Evolutionary conservation across 2,329 filamentous ascomycete species (phyloP).

Genomic region (Cercospora zeae-maydis): DNA sequence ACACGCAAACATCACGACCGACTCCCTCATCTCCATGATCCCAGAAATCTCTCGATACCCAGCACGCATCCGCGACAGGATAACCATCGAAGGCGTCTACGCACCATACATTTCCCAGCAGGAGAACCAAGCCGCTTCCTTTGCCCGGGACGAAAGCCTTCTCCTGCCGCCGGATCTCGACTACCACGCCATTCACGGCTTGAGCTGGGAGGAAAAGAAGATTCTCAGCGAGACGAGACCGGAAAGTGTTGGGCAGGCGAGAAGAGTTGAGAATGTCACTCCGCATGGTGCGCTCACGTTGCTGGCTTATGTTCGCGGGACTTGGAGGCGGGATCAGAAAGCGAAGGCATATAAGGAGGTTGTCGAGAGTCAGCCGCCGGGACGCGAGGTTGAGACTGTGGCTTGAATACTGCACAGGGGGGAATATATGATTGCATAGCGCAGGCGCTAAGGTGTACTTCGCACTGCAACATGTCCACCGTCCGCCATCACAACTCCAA

Average conservation of each 20-base stretch:
- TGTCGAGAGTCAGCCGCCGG: conserved; percentile 24
- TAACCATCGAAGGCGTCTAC: conserved; percentile 79
- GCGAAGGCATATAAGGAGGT: conserved; percentile 32
- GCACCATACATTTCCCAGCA: conserved; percentile 81
- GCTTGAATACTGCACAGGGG: conserved; percentile 17
- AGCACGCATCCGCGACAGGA: conserved; percentile 60
- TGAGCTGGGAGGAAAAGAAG: conserved; percentile 75
- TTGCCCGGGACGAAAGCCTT: conserved; percentile 73
- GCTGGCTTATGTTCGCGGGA: conserved; percentile 58
- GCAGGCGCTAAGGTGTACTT: not conserved
- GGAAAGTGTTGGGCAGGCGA: conserved; percentile 83
- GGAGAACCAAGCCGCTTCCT: conserved; percentile 59
- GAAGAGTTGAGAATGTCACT: conserved; percentile 75
- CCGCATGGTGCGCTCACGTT: conserved; percentile 53
- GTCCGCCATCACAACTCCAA: too few species aligned
- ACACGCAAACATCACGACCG: conserved; percentile 57
- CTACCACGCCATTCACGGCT: conserved; percentile 67
- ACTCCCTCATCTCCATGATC: conserved; percentile 56
- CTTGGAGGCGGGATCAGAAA: conserved; percentile 35
- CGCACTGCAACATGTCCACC: too few species aligned
- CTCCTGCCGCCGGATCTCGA: conserved; percentile 70
- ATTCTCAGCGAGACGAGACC: conserved; percentile 68
- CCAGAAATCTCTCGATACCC: conserved; percentile 56
- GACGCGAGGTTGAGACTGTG: conserved; percentile 26
- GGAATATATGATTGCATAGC: not conserved